These are phyloP conservation scores for Taxillus chinensis DNA, from an alignment of 164 flowering plant species.

Conservation along the genomic window DNA sequence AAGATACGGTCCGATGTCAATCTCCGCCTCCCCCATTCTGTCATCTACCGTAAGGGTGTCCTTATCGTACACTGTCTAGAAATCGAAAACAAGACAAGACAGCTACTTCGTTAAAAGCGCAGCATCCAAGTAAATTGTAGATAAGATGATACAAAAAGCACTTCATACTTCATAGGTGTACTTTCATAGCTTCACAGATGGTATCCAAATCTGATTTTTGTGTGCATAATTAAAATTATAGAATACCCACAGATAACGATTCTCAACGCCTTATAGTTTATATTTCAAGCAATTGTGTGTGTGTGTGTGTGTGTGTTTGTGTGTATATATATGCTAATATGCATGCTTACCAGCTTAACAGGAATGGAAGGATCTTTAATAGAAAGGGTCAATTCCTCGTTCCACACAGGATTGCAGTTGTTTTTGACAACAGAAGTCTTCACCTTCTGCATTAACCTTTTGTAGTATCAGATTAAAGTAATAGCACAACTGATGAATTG, in stretches of 20 bases:
- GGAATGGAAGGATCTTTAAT: slow-evolving; percentile 13
- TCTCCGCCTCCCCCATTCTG: slow-evolving; percentile 44
- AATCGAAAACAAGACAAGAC: neutral
- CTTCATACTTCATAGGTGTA: too few relatives aligned
- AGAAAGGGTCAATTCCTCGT: slow-evolving; percentile 20
- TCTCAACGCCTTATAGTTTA: too few relatives aligned
- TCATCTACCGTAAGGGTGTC: slow-evolving; percentile 46
- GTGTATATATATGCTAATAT: neutral
- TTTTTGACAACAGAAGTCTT: slow-evolving; percentile 19
- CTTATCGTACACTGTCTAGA: slow-evolving; percentile 44
- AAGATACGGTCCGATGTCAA: slow-evolving; percentile 34
- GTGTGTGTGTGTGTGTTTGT: neutral
- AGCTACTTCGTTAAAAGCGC: neutral
- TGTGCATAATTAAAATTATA: too few relatives aligned
- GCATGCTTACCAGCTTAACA: slow-evolving; percentile 15
- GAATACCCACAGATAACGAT: too few relatives aligned
- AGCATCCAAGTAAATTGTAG: neutral
- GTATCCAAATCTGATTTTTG: too few relatives aligned
- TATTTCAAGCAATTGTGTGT: neutral
- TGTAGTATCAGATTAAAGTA: neutral
- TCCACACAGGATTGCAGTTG: slow-evolving; percentile 24
- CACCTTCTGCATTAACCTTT: slow-evolving; percentile 16
- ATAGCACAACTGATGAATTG: neutral
- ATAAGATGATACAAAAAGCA: slow-evolving; percentile 1
- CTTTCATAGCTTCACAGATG: too few relatives aligned